Evolutionary conservation across 306 rosid species (phyloP).

Genomic region (Quercus wislizeni): DNA sequence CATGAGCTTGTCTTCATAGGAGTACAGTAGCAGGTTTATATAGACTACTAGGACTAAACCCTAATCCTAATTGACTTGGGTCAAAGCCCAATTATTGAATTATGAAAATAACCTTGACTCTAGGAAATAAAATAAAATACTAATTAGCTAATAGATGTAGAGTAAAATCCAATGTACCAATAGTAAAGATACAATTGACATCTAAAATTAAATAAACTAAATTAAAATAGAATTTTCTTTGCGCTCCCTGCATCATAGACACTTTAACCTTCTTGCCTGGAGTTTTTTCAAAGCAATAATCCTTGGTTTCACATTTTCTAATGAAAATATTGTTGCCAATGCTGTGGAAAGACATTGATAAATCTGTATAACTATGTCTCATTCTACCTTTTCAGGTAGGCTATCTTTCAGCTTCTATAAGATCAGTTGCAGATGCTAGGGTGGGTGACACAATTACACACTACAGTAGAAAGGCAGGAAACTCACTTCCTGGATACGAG

Average conservation of each 20-base stretch:
- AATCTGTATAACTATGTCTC: conserved; percentile 15
- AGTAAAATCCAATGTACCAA: no score
- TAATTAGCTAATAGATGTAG: no score
- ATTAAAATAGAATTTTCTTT: no score
- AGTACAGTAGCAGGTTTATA: no score
- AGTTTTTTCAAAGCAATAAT: neutral
- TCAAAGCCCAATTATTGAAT: no score
- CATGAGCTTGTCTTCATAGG: no score
- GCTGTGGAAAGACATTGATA: neutral
- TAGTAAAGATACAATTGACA: no score
- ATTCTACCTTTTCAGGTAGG: conserved; percentile 62
- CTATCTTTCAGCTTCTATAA: conserved; percentile 88
- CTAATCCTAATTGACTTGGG: no score
- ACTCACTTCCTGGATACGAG: conserved; percentile 85
- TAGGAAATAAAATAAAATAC: no score
- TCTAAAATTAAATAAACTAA: no score
- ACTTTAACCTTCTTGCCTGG: neutral
- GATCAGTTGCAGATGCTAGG: conserved; percentile 96
- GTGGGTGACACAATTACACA: conserved; percentile 91
- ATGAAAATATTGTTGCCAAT: neutral
- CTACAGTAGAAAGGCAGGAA: conserved; percentile 57
- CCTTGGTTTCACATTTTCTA: neutral
- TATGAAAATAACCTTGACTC: no score
- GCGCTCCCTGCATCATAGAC: neutral
- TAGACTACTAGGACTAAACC: no score